These are phyloP conservation scores for Globisporangium polare DNA, from an alignment of 352 stramenopile species.

Conservation along the genomic window DNA sequence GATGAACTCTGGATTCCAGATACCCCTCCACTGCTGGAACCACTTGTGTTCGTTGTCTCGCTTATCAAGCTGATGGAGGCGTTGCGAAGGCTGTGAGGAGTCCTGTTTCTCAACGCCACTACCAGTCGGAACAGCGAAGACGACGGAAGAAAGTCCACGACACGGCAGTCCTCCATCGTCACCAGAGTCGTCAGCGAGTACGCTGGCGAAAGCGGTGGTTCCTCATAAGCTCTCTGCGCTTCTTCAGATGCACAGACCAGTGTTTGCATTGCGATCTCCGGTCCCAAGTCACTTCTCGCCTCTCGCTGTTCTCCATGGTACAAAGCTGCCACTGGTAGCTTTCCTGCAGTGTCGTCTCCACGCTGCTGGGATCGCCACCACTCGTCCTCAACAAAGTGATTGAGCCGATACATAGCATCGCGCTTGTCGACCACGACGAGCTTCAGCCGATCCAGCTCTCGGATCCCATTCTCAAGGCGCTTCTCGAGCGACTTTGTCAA, in stretches of 20 bases:
- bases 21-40: background rate
- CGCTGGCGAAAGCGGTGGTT: background rate
- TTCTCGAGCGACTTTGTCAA: slow-evolving; percentile 38
- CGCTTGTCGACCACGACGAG: slow-evolving; percentile 41
- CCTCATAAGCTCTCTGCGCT: background rate
- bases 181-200: background rate
- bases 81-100: slow-evolving; percentile 16
- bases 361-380: slow-evolving; percentile 19
- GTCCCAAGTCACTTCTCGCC: background rate
- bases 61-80: slow-evolving; percentile 24
- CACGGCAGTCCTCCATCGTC: slow-evolving; percentile 24
- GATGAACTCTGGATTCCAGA: slow-evolving; percentile 5
- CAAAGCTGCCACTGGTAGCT: background rate
- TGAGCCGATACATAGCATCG: slow-evolving; percentile 23
- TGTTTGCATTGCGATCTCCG: slow-evolving; percentile 5
- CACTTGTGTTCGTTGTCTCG: background rate
- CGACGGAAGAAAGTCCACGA: slow-evolving; percentile 36
- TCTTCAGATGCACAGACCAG: slow-evolving; percentile 2
- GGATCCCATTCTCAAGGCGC: slow-evolving; percentile 32
- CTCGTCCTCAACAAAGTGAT: slow-evolving; percentile 28
- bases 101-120: slow-evolving; percentile 27
- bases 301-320: background rate
- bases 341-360: background rate
- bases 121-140: slow-evolving; percentile 29
- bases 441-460: slow-evolving; percentile 35